Percentiles rank a stretch among this genome's conserved stretches.
These are phyloP conservation scores for Trypanosoma boissoni DNA, from an alignment of 208 protist species.

Conservation along the genomic window DNA sequence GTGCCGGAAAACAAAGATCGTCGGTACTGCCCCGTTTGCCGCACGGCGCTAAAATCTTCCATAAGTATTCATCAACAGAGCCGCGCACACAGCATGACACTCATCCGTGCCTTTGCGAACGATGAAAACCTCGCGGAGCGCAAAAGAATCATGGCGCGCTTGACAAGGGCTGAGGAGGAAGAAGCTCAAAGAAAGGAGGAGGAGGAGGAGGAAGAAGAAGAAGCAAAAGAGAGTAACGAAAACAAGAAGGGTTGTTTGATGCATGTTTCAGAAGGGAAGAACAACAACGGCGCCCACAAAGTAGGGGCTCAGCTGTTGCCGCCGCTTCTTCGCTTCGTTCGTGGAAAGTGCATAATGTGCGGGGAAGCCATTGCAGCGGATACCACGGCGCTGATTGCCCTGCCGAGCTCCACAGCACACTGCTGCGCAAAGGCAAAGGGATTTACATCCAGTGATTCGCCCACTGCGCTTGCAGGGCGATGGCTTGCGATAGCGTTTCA, in stretches of 20 bases:
- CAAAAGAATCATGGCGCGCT: too few relatives aligned
- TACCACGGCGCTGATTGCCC: not conserved
- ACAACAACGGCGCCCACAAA: not conserved
- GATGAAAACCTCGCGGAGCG: too few relatives aligned
- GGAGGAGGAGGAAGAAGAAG: too few relatives aligned
- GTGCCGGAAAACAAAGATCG: not conserved
- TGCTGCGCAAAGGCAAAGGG: not conserved
- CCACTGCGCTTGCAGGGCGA: conserved; percentile 1
- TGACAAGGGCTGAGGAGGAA: too few relatives aligned
- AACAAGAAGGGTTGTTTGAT: too few relatives aligned
- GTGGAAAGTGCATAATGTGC: conserved; percentile 7
- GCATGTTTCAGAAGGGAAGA: not conserved
- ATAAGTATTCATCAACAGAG: not conserved
- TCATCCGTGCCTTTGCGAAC: conserved; percentile 4
- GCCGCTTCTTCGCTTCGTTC: conserved; percentile 9
- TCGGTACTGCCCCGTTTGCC: conserved; percentile 14
- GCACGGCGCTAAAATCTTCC: not conserved
- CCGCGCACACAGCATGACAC: conserved; percentile 7
- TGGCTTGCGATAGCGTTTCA: conserved; percentile 11
- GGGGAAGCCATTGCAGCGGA: not conserved
- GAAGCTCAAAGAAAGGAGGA: too few relatives aligned
- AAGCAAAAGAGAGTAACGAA: too few relatives aligned
- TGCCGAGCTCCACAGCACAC: conserved; percentile 6
- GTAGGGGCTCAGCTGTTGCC: not conserved
- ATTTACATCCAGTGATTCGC: not conserved